Base-by-base conservation (phyloP, 441 rosid genomes). In the Viola pubescens region DNA sequence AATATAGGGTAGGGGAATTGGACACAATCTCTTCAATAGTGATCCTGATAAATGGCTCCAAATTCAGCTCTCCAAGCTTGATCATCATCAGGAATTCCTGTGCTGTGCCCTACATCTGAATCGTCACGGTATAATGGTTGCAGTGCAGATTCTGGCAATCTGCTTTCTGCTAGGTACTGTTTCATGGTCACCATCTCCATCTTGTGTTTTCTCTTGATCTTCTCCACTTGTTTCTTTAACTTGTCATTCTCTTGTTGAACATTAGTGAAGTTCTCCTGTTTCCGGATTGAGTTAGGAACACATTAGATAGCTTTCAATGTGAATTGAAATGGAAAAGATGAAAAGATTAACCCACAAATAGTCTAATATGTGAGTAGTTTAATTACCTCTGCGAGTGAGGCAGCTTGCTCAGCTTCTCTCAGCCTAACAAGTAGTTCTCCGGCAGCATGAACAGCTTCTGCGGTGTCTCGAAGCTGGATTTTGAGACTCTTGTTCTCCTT, bases 361-460 rank as follows among this genome's bases (percentile, higher is more conserved):
- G 19, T 6, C 52, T 11, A 37, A 53, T 34, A 5, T 37, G 4
- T 37, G 4, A 34, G 39, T 38, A 53, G 34, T 4, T 26, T 34
- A 5, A 44, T 69, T 82, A 89, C 98, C 97, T 84, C 89, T 46
- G 94, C 85, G 58, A 63, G 71, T 56, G 87, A 71, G 58, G 94
- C 83, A 5, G 88, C 79, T 63, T 87, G 90, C 67, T 89, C 96
- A 10, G 96, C 90, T 80, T 87, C 98, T 78, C 84, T 80, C 42
- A 91, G 82, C 73, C 95, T 69, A 19, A 85, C 95, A 50, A 91
- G 97, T 38, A 91, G 86, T 71, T 91, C 98, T 68, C 98, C 97
- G n/a, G 98, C 95, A 54, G 95, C 88, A 72, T 89, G 98, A 67
- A 91, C 98, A 52, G 97, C 98, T 72, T 91, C 97, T 45, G 97